phyloP scores from a whole-genome alignment of 352 stramenopile genomes.

The Phytophthora nicotianae region DNA sequence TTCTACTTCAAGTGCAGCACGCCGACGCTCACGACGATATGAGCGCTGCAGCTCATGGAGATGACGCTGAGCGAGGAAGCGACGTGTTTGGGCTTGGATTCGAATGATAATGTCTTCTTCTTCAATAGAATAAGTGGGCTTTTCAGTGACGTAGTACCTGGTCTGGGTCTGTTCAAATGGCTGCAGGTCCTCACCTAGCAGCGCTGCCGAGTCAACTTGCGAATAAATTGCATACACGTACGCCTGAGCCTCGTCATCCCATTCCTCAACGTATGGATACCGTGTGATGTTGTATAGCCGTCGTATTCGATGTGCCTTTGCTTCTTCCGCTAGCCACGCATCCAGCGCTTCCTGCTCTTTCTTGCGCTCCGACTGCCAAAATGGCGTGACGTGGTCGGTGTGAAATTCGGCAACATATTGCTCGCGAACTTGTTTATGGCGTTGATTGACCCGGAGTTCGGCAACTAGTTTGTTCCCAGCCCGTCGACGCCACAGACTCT shows the following conservation, averaged over 20 bases:
- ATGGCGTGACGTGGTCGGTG: constrained; percentile 57
- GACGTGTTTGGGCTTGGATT: constrained; percentile 50
- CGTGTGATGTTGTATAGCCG: constrained; percentile 46
- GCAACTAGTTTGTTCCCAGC: constrained; percentile 48
- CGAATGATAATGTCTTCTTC: constrained; percentile 57
- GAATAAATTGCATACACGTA: constrained; percentile 51
- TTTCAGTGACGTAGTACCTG: constrained; percentile 34
- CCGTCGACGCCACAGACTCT: constrained; percentile 61
- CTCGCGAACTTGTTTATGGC: constrained; percentile 38
- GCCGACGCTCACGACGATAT: constrained; percentile 33
- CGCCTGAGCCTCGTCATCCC: constrained; percentile 48
- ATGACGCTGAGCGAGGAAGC: constrained; percentile 46
- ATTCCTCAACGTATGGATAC: constrained; percentile 66
- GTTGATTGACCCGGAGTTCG: constrained; percentile 38
- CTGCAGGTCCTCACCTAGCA: constrained; percentile 13
- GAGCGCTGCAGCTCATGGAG: constrained; percentile 36
- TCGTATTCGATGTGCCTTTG: constrained; percentile 38
- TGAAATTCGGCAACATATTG: constrained; percentile 67
- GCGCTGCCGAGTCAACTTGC: constrained; percentile 3
- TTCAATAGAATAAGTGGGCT: constrained; percentile 64
- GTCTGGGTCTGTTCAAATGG: constrained; percentile 24
- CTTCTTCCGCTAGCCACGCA: constrained; percentile 44
- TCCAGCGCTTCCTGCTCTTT: constrained; percentile 60
- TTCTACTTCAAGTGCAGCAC: constrained; percentile 37
- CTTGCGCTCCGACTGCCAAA: constrained; percentile 71